phyloP scores from a whole-genome alignment of 176 grass and related monocot genomes.

The Zizania latifolia region DNA sequence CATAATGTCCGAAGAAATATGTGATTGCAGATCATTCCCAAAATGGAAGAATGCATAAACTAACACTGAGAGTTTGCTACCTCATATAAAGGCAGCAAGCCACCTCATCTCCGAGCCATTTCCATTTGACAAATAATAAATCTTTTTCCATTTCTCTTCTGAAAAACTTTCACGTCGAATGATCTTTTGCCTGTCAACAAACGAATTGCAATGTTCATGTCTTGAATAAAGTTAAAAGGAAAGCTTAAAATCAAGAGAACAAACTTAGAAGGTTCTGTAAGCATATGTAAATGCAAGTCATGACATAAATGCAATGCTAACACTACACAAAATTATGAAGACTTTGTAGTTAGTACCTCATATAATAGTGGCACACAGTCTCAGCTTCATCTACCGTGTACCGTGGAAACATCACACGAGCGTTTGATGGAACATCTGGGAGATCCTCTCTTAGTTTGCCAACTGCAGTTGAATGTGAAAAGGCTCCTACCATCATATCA shows the following conservation, averaged over 20 bases:
- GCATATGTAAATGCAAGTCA: not conserved
- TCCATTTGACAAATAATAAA: slow-evolving; percentile 95
- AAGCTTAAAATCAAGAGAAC: not conserved
- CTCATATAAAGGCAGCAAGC: slow-evolving; percentile 87
- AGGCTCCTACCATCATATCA: slow-evolving; percentile 96
- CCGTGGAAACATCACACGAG: slow-evolving; percentile 72
- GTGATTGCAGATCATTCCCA: not conserved
- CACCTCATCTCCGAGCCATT: slow-evolving; percentile 97
- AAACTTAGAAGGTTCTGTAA: slow-evolving; percentile 2
- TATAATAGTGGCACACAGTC: slow-evolving; percentile 86
- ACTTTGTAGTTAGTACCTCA: slow-evolving; percentile 49
- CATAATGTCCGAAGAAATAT: too few species aligned
- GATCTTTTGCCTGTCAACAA: slow-evolving; percentile 78
- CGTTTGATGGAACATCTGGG: slow-evolving; percentile 67
- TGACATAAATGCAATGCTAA: slow-evolving; percentile 3
- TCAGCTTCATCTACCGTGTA: slow-evolving; percentile 82
- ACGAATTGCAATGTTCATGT: slow-evolving; percentile 12
- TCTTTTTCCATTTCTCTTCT: slow-evolving; percentile 95
- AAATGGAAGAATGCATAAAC: not conserved
- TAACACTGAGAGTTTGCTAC: slow-evolving; percentile 5
- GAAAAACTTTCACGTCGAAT: slow-evolving; percentile 77
- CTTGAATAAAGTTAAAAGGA: not conserved
- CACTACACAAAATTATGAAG: not conserved
- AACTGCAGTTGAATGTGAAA: slow-evolving; percentile 95
- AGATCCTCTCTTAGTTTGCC: slow-evolving; percentile 84